Conservation (phyloP, 1,284 basidiomycete genomes). For the Pseudozyma sp. region DNA sequence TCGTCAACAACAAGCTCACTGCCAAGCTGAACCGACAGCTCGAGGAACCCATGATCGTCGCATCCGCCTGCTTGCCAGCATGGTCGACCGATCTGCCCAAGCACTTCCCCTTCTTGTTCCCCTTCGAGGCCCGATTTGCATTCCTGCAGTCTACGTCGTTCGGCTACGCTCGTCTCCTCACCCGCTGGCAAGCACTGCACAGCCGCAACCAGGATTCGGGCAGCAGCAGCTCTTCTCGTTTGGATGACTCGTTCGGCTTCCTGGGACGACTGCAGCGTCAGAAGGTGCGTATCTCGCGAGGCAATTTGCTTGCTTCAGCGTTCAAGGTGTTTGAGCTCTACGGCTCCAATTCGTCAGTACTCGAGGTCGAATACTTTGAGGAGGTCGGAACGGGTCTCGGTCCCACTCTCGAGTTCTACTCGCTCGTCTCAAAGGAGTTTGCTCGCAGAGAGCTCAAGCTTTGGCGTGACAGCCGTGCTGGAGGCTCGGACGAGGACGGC, state of each 20-base stretch:
- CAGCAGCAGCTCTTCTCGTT: constrained; percentile 42
- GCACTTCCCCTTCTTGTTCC: constrained; percentile 97
- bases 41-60: constrained; percentile 98
- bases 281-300: constrained; percentile 95
- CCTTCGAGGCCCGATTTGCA: constrained; percentile 94
- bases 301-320: constrained; percentile 94
- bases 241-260: constrained; percentile 88
- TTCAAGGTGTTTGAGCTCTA: constrained; percentile 98
- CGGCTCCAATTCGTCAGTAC: constrained; percentile 84
- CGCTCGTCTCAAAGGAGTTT: constrained; percentile 91
- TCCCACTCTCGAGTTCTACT: constrained; percentile 98
- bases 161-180: constrained; percentile 92
- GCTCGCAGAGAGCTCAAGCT: constrained; percentile 86
- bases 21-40: constrained; percentile 97
- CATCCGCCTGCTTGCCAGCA: constrained; percentile 93
- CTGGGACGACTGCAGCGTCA: constrained; percentile 91
- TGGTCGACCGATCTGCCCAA: constrained; percentile 95
- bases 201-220: constrained; percentile 71
- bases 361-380: constrained; percentile 99
- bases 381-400: constrained; percentile 98
- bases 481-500: constrained; percentile 65
- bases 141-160: constrained; percentile 98
- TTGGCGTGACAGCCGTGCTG: constrained; percentile 83
- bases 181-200: constrained; percentile 83
- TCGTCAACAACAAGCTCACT: constrained; percentile 97